Evolutionary conservation across 1,139 yeast genomes (phyloP).

Genomic region (Scheffersomyces illinoinensis): DNA sequence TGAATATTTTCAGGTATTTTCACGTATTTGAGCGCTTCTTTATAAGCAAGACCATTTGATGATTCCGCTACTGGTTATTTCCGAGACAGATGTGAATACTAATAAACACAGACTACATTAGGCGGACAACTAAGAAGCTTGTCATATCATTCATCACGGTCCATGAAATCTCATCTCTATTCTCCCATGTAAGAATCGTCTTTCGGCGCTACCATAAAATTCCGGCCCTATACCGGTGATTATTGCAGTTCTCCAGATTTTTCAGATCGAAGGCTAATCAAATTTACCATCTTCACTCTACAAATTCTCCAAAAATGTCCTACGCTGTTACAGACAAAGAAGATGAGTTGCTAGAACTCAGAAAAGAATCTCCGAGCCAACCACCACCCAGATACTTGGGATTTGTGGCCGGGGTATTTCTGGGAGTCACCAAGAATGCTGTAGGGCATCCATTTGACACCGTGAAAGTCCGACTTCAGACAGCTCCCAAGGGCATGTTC

Average conservation of each 20-base stretch:
- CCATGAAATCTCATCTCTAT: not conserved
- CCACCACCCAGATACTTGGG: conserved; percentile 66
- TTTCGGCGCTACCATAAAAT: not conserved
- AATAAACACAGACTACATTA: too few species aligned
- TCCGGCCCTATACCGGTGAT: not conserved
- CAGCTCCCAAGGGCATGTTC: conserved; percentile 70
- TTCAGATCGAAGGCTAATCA: not conserved
- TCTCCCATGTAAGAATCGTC: not conserved
- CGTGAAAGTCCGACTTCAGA: conserved; percentile 83
- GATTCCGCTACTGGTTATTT: too few species aligned
- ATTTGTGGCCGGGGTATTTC: conserved; percentile 83
- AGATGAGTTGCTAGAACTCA: not conserved
- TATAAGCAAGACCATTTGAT: too few species aligned
- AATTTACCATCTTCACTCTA: not conserved
- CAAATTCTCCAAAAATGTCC: not conserved
- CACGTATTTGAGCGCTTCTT: too few species aligned
- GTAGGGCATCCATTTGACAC: conserved; percentile 97
- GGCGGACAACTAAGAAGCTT: not conserved
- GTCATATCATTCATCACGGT: not conserved
- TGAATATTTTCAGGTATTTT: too few species aligned
- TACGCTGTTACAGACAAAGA: conserved; percentile 1
- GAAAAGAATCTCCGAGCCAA: conserved; percentile 3
- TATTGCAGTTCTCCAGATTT: not conserved
- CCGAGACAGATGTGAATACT: too few species aligned
- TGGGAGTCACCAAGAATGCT: conserved; percentile 82